Evolutionary conservation across 176 grass and related monocot species (phyloP), one percentile per base, ranked within the genome.

Genomic region (Aegilops tauschii): DNA sequence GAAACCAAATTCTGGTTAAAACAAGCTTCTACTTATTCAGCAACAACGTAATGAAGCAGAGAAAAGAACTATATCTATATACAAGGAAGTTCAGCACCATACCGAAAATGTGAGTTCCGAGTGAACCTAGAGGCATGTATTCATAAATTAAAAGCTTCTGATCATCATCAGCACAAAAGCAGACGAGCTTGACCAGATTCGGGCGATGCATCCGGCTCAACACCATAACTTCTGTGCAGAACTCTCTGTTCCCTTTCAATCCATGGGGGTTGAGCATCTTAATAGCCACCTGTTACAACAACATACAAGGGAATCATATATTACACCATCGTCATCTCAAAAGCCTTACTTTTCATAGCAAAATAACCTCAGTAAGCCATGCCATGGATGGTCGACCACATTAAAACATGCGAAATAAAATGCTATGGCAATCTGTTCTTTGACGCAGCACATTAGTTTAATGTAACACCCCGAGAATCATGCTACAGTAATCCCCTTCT

Each of bases 131-230:
- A 45, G 89, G 79, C 93, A 95, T 95, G 76, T 92, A 90, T 86
- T 97, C 95, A 92, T 97, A 97, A 79, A 97, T 93, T 83, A 97
- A 87, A 79, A 95, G 85, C 82, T 85, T 95, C 81, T 93, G 87
- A 79, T 67, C 47, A 76, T 78, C 61, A 73, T 95, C 89, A 47
- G 66, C 72, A 49, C 95, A 95, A 83, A 88, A 93, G 34, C 95
- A 91, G 76, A 95, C 80, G 42, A 97, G 86, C 69, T 92, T 92
- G 44, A 95, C 93, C 82, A 95, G 95, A 84, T 97, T 93, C 34
- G 89, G 79, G 81, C 95, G 95, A 83, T 91, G 65, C 49, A 97
- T 75, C n/a, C 62, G 86, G 84, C 89, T 85, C 87, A 97, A 84
- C 78, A 95, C 77, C 76, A 89, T 28, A 85, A 92, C 83, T 89